Base-by-base conservation (phyloP, 805 yeast genomes). In the Yamadazyma endophytica region DNA sequence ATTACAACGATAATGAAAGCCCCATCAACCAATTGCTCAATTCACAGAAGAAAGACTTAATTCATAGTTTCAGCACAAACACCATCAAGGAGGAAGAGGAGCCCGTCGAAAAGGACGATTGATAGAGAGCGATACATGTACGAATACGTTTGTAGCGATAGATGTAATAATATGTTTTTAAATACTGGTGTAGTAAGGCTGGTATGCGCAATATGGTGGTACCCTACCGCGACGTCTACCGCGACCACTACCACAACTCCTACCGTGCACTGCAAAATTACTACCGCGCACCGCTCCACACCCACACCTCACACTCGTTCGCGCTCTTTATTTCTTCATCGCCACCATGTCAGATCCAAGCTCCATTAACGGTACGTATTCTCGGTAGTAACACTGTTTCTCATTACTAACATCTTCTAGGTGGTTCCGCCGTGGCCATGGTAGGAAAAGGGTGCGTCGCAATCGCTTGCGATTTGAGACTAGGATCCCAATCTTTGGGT, bases 371-470 rank as follows among this genome's bases (percentile, higher is more conserved):
- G 87, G 79, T 35, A 38, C 29, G 42, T 38, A 24, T 16, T n/a
- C 9, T 28, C 23, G 9, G 14, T 11, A 9, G 29, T 12, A 17
- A 15, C 11, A 9, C 29, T 7, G 4, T 6, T 13, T 17, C 18
- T 19, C 29, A 11, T 16, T 36, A 32, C 40, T 36, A 36, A 36
- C 40, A 29, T 17, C 11, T n/a, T 27, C 14, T 26, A 39, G 87
- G 79, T 70, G 98, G 99, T 63, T 75, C 95, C 42, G 96, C 95
- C 31, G 95, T 94, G 20, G 98, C 98, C 43, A 92, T 92, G 99
- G 82, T 82, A 16, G 99, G 99, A 50, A 89, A 94, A 55, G 97
- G 88, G 47, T 92, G 99, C 70, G 89, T 92, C 34, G 98, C 97
- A 18, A 88, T 92, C 50, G 99, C 97, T 3, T 82, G 92, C 49